These are phyloP conservation scores for Candida sp. DNA, from an alignment of 1,139 yeast species.

Conservation along the genomic window DNA sequence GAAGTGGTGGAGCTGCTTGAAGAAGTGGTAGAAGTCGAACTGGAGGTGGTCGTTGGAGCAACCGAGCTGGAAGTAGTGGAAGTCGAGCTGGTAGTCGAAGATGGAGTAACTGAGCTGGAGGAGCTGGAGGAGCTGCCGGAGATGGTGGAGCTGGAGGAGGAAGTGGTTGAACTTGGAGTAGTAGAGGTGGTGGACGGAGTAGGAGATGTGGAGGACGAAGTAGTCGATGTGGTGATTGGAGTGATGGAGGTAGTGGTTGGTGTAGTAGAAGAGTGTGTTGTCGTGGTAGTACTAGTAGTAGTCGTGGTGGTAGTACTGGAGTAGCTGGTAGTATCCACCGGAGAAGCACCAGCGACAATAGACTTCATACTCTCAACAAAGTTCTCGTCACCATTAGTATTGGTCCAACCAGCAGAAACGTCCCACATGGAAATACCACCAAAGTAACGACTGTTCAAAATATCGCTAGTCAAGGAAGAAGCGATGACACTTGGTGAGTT, in stretches of 20 bases:
- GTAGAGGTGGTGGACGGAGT: conserved; percentile 10
- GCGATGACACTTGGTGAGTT: conserved; percentile 22
- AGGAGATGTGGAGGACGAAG: conserved; percentile 10
- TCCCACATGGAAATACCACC: conserved; percentile 96
- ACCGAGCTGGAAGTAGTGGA: neutral
- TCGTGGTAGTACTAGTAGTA: conserved; percentile 9
- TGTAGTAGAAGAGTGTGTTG: conserved; percentile 10
- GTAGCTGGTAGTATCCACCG: conserved; percentile 5
- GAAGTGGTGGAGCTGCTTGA: conserved; percentile 2
- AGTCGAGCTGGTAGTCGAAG: conserved; percentile 5
- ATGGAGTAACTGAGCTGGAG: conserved; percentile 6
- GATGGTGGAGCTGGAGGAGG: conserved; percentile 12
- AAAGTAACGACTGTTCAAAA: conserved; percentile 51
- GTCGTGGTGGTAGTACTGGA: conserved; percentile 12
- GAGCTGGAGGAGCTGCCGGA: conserved; percentile 11
- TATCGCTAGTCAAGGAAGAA: conserved; percentile 28
- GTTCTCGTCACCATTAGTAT: conserved; percentile 48
- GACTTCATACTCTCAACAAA: conserved; percentile 47
- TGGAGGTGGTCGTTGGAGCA: conserved; percentile 1
- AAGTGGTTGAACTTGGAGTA: neutral
- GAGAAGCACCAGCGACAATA: conserved; percentile 15
- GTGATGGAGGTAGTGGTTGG: conserved; percentile 14
- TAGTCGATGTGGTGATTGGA: conserved; percentile 12
- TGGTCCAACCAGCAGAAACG: conserved; percentile 77
- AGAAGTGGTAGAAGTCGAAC: conserved; percentile 8